These are phyloP conservation scores for Truncatella angustata DNA, from an alignment of 2,329 filamentous ascomycete species.

Conservation along the genomic window DNA sequence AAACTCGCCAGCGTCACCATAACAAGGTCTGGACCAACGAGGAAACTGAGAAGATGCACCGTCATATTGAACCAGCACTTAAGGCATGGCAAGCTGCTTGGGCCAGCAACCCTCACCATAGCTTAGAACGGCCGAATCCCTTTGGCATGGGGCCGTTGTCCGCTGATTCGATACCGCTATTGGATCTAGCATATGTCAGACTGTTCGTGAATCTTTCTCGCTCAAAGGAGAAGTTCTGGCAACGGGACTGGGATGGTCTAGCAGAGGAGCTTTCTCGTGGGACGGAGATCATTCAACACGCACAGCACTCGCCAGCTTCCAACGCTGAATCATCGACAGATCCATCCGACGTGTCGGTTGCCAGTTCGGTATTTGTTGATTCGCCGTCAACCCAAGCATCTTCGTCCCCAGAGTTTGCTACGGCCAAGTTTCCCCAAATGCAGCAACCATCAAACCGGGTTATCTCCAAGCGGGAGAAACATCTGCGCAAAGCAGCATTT, in stretches of 20 bases:
- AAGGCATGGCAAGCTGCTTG: slow-evolving; percentile 94
- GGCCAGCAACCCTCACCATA: slow-evolving; percentile 82
- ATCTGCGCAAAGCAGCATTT: slow-evolving; percentile 90
- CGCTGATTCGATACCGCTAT: slow-evolving; percentile 83
- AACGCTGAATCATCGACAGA: slow-evolving; percentile 45
- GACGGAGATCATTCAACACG: slow-evolving; percentile 71
- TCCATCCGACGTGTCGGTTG: slow-evolving; percentile 44
- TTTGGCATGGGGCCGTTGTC: slow-evolving; percentile 80
- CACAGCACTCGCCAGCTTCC: slow-evolving; percentile 59
- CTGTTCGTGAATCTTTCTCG: slow-evolving; percentile 91
- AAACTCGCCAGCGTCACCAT: slow-evolving; percentile 86
- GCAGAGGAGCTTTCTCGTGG: slow-evolving; percentile 81
- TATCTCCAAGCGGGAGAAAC: slow-evolving; percentile 75
- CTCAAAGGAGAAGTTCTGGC: slow-evolving; percentile 92
- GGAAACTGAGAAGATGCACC: slow-evolving; percentile 94
- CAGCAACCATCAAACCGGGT: slow-evolving; percentile 36
- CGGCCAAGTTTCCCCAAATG: slow-evolving; percentile 33
- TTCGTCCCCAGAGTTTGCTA: slow-evolving; percentile 45
- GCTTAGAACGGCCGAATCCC: slow-evolving; percentile 79
- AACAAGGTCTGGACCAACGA: slow-evolving; percentile 86
- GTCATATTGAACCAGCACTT: slow-evolving; percentile 89
- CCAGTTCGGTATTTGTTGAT: slow-evolving; percentile 47
- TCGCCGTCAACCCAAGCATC: slow-evolving; percentile 52
- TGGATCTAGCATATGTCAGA: slow-evolving; percentile 89
- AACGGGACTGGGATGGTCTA: slow-evolving; percentile 89